Evolutionary conservation across 225 moss, liverwort and hornwort genomes (phyloP), one percentile per base, ranked within the genome.

Genomic region (Anthoceros angustus): DNA sequence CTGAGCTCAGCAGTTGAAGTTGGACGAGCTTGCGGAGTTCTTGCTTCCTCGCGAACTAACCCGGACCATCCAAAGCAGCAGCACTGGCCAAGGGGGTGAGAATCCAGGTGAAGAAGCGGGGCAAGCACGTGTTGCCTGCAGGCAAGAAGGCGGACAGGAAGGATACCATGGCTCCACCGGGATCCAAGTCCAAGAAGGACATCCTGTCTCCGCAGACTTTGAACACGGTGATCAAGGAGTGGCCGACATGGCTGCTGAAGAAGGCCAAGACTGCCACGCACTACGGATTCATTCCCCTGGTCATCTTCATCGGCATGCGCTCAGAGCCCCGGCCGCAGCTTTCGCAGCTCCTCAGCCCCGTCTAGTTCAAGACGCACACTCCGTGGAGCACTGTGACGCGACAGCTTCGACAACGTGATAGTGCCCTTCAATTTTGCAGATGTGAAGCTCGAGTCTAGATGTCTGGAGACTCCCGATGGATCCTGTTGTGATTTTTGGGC

Each of bases 251-350:
- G 68, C 64, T 94, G 25, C 75, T 94, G 46, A 94, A 90, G 80
- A 83, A 86, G 67, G 94, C 87, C 63, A 94, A 94, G 86, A 77
- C 86, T 20, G 86, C 79, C 71, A 88, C 94, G 40, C 94, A 94
- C 74, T 94, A 83, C 66, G 90, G 94, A 63, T 94, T 94, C 69
- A 90, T 94, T 42, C 94, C 94, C 11, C 86, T 94, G 70, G 90
- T 94, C 18, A 88, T 94, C 65, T 16, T 94, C 66, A 86, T 94
- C 41, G 94, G 94, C 63, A 94, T 94, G 94, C 83, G 83, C 41
- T 88, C 84, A 1, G 94, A 94, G 7, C 94, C 94, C 16, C 90
- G 84, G 79, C 94, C 94, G 41, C 94, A 88, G 68, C 65, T 94
- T 23, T 88, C 94, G 38, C 94, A 94, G 76, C 84, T 94, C 64